Percentiles rank a stretch among this genome's conserved stretches.
phyloP scores from a whole-genome alignment of 805 yeast species.

The Myxozyma vanderwaltii region DNA sequence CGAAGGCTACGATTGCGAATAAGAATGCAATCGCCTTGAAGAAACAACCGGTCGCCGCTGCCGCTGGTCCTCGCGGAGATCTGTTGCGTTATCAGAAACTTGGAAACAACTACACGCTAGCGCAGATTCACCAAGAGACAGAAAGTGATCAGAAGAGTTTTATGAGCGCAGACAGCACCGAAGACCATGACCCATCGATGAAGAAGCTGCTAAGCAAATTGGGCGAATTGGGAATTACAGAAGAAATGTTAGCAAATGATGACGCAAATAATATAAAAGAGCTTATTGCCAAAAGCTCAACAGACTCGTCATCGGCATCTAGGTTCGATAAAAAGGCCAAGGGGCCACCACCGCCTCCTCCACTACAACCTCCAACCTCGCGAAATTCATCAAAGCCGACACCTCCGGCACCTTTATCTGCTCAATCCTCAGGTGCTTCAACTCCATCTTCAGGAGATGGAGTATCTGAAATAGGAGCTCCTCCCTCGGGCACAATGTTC shows the following conservation, averaged over 20 bases:
- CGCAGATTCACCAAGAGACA: slow-evolving; percentile 39
- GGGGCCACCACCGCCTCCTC: slow-evolving; percentile 35
- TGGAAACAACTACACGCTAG: slow-evolving; percentile 40
- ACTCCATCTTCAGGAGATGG: slow-evolving; percentile 1
- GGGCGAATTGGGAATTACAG: slow-evolving; percentile 76
- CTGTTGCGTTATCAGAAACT: slow-evolving; percentile 28
- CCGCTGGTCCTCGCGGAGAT: slow-evolving; percentile 65
- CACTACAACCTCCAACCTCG: slow-evolving; percentile 23
- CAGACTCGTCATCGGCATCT: slow-evolving; percentile 63
- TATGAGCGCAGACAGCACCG: slow-evolving; percentile 43
- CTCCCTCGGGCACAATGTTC: slow-evolving; percentile 39
- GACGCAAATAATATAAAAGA: slow-evolving; percentile 80
- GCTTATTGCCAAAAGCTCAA: slow-evolving; percentile 73
- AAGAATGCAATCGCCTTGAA: slow-evolving; percentile 84
- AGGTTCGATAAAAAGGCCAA: slow-evolving; percentile 36
- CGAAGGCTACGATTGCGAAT: slow-evolving; percentile 81
- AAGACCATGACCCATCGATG: slow-evolving; percentile 60
- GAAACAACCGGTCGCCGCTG: slow-evolving; percentile 47
- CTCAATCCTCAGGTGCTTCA: slow-evolving; percentile 15
- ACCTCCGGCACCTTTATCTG: slow-evolving; percentile 32
- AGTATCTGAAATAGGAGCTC: slow-evolving; percentile 26
- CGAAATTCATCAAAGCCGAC: slow-evolving; percentile 37
- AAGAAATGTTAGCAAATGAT: slow-evolving; percentile 80
- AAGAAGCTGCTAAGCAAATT: slow-evolving; percentile 69
- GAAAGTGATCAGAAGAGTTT: slow-evolving; percentile 27